phyloP scores from a whole-genome alignment of 805 yeast species.

The Limtongozyma cylindracea region DNA sequence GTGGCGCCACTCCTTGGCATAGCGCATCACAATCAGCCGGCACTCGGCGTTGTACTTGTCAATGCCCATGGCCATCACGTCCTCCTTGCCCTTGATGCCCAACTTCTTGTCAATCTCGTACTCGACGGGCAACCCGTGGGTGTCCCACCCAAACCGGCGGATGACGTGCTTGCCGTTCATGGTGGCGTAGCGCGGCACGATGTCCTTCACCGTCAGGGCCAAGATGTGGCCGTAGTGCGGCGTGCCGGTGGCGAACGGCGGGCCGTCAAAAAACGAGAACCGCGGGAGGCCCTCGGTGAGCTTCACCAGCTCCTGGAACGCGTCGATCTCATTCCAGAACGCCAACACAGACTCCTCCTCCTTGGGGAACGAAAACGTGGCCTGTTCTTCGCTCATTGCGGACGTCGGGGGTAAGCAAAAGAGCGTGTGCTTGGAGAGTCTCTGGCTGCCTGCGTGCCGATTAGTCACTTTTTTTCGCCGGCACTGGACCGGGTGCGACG shows the following conservation, averaged over 20 bases:
- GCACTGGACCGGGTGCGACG: no score
- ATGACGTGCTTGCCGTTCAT: slow-evolving; percentile 94
- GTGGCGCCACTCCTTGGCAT: slow-evolving; percentile 83
- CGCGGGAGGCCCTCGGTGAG: slow-evolving; percentile 67
- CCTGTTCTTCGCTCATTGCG: slow-evolving; percentile 4
- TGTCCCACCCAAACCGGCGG: slow-evolving; percentile 98
- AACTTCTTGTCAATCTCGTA: slow-evolving; percentile 96
- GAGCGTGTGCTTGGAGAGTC: no score
- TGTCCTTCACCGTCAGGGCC: slow-evolving; percentile 93
- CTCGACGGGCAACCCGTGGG: slow-evolving; percentile 97
- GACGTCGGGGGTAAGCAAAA: no score
- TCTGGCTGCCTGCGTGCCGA: no score
- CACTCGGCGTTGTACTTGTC: slow-evolving; percentile 88
- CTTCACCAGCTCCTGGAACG: slow-evolving; percentile 73
- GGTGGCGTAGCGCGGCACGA: slow-evolving; percentile 91
- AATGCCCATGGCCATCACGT: slow-evolving; percentile 84
- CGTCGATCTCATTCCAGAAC: slow-evolving; percentile 78
- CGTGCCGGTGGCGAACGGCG: slow-evolving; percentile 98
- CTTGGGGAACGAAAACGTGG: slow-evolving; percentile 46
- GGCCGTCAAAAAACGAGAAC: slow-evolving; percentile 93
- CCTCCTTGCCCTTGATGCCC: slow-evolving; percentile 81
- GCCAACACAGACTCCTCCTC: slow-evolving; percentile 71
- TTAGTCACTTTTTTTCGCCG: no score
- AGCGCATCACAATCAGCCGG: slow-evolving; percentile 91
- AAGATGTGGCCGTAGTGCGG: slow-evolving; percentile 97